Evolutionary conservation across 805 yeast species (phyloP).

Genomic region (Hanseniaspora taiwanica): DNA sequence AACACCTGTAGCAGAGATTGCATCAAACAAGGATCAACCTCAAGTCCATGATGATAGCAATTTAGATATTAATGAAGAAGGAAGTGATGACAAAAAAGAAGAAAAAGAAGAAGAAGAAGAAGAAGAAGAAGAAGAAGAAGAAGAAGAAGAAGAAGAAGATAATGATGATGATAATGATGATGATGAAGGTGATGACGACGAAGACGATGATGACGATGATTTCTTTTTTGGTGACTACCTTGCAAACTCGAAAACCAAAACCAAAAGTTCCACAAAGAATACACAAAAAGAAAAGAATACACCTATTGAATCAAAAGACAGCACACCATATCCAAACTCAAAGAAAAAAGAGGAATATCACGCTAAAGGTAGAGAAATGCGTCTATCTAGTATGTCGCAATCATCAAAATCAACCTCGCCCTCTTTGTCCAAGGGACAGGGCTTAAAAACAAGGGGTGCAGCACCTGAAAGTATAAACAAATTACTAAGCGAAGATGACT

Average conservation of each 20-base stretch:
- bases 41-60: no score
- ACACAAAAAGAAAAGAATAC: not conserved
- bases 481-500: not conserved
- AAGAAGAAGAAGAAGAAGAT: no score
- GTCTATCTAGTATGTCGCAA: not conserved
- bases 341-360: not conserved
- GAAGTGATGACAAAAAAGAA: no score
- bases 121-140: no score
- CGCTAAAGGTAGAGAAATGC: not conserved
- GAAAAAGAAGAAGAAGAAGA: no score
- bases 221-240: not conserved
- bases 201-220: constrained; percentile 3
- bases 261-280: not conserved
- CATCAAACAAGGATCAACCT: no score
- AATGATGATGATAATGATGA: not conserved
- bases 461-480: no score
- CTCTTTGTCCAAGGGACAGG: not conserved
- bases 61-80: no score
- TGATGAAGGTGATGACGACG: not conserved
- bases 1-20: no score
- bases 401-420: not conserved
- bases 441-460: not conserved
- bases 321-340: not conserved
- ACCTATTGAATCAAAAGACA: not conserved
- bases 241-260: not conserved